Base-by-base conservation (phyloP, 352 stramenopile genomes). In the Phytophthora cryptogea region DNA sequence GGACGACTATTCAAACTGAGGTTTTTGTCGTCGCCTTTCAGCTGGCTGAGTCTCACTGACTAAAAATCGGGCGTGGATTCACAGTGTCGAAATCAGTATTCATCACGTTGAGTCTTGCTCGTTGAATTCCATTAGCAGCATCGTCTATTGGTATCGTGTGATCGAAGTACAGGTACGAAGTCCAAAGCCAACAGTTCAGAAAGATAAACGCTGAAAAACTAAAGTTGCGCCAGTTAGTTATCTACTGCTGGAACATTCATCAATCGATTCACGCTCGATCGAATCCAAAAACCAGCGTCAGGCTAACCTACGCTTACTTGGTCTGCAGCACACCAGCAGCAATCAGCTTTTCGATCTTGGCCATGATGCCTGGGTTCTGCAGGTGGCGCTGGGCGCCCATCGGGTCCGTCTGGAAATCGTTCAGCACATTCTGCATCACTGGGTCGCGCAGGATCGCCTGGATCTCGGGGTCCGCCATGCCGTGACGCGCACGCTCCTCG, bases 321-420 rank as follows among this genome's bases (percentile, higher is more conserved):
- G 76, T 95, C 80, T 99, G 95, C 46, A 99, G 67, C 54, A 99
- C 88, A 55, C 98, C 98, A 23, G 97, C 94, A 26, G 96, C 96
- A 76, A 99, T 98, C 28, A 99, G 85, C 76, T 99, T 99, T 66
- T 99, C 86, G 64, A 99, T 99, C 86, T 99, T 99, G 16, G 81
- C 86, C 73, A 95, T 88, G 42, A 99, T 97, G 30, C 66, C 78
- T 0, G 93, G 75, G 84, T 99, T 96, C 61, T 89, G 69, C 81
- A 99, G 84, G 63, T 98, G 95, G 70, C 97, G 74, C 70, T 93
- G 84, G 14, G 92, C 95, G 2, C 86, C 81, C 23, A 64, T 63
- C 3, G 96, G 97, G 82, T 99, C 98, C 50, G 96, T 92, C 71
- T 98, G 92, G 70, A 99, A 98, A 74, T 99, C 97, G 63, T 96